Conservation (phyloP, 352 stramenopile genomes). For the Globisporangium mamillatum region DNA sequence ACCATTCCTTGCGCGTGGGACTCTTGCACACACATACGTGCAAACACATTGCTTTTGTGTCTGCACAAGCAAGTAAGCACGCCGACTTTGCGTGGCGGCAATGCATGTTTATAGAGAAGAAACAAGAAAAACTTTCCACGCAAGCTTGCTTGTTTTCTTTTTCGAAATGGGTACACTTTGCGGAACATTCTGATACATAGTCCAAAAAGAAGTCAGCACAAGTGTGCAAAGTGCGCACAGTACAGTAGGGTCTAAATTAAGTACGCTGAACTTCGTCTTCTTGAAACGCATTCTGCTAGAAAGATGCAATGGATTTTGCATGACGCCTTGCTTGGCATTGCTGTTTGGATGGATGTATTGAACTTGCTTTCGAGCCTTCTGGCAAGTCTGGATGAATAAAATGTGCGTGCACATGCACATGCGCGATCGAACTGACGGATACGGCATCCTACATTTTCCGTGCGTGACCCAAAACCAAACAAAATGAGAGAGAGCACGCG, state of each 20-base stretch:
- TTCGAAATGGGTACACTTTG: conserved; percentile 4
- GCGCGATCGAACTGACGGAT: not conserved
- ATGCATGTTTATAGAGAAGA: not conserved
- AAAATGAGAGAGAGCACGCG: not conserved
- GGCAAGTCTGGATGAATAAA: too few species aligned
- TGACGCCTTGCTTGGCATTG: too few species aligned
- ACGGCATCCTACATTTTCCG: not conserved
- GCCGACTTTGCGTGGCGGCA: not conserved
- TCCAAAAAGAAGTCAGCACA: conserved; percentile 2
- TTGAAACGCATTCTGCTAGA: not conserved
- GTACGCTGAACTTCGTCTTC: not conserved
- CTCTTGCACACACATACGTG: not conserved
- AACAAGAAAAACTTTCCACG: not conserved
- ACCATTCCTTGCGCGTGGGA: not conserved
- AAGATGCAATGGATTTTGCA: not conserved
- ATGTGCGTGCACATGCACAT: too few species aligned
- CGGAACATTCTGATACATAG: not conserved
- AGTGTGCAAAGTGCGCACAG: not conserved
- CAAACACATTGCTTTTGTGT: not conserved
- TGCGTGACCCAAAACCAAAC: not conserved
- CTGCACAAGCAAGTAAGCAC: not conserved
- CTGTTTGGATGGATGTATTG: too few species aligned
- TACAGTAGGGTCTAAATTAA: not conserved
- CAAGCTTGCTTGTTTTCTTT: not conserved
- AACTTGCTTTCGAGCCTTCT: too few species aligned